phyloP scores from a whole-genome alignment of 2,329 filamentous ascomycete genomes.

The Pseudogymnoascus sp. region DNA sequence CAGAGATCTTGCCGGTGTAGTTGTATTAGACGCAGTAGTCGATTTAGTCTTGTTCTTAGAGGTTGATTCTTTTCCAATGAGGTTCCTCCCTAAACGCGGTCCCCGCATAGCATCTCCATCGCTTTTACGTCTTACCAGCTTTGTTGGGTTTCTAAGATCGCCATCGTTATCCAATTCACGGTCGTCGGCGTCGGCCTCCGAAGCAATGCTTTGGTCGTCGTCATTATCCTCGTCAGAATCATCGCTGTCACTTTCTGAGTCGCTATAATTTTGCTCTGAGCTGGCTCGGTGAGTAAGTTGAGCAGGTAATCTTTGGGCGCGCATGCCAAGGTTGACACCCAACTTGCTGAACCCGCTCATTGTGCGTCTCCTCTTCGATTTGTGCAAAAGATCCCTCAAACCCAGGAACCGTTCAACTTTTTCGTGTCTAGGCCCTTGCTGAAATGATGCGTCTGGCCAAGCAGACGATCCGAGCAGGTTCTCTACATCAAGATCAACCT shows the following conservation, averaged over 20 bases:
- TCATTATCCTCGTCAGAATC: conserved; percentile 30
- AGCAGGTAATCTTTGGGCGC: conserved; percentile 58
- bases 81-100: conserved; percentile 25
- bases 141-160: conserved; percentile 10
- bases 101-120: conserved; percentile 32
- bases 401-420: conserved; percentile 41
- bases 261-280: conserved; percentile 37
- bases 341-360: conserved; percentile 35
- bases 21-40: not conserved
- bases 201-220: conserved; percentile 32
- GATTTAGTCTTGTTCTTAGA: not conserved
- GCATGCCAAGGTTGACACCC: conserved; percentile 63
- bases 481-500: conserved; percentile 36
- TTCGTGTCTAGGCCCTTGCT: conserved; percentile 39
- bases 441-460: conserved; percentile 46
- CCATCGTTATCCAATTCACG: conserved; percentile 23
- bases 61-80: conserved; percentile 16
- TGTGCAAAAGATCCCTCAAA: conserved; percentile 52
- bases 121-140: conserved; percentile 30
- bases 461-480: conserved; percentile 33
- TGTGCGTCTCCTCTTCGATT: conserved; percentile 36
- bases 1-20: not conserved
- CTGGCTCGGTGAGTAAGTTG: conserved; percentile 29
- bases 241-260: conserved; percentile 27
- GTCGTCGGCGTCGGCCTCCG: conserved; percentile 34